phyloP scores from a whole-genome alignment of 768 basidiomycete species.

The Sporobolomyces pararoseus region DNA sequence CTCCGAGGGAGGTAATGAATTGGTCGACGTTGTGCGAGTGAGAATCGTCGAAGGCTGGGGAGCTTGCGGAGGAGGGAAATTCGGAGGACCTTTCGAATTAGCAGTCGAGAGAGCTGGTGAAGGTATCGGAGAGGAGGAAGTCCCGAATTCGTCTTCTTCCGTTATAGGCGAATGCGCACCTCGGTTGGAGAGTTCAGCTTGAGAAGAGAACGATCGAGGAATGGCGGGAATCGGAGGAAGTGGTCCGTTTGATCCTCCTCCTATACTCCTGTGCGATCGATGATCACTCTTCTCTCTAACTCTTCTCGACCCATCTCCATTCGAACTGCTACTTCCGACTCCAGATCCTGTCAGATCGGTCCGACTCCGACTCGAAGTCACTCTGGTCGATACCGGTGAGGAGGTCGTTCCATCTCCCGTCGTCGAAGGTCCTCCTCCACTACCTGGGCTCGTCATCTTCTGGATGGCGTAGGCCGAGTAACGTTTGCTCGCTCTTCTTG shows the following conservation, averaged over 20 bases:
- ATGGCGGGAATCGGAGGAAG: conserved; percentile 28
- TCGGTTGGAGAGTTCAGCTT: not conserved
- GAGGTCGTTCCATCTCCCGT: not conserved
- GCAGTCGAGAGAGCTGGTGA: conserved; percentile 7
- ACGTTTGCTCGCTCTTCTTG: conserved; percentile 88
- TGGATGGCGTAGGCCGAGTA: conserved; percentile 92
- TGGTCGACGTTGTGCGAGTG: not conserved
- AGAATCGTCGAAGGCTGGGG: not conserved
- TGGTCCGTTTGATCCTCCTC: not conserved
- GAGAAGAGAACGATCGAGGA: conserved; percentile 20
- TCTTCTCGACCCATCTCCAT: conserved; percentile 10
- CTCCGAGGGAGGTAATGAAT: not conserved
- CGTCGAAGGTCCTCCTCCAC: conserved; percentile 7
- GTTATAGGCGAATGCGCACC: conserved; percentile 3
- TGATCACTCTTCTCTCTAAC: not conserved
- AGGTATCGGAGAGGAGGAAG: not conserved
- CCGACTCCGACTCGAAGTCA: conserved; percentile 5
- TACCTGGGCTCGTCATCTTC: conserved; percentile 69
- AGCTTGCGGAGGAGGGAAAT: conserved; percentile 11
- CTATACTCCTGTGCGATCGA: not conserved
- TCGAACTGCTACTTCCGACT: not conserved
- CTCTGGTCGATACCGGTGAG: conserved; percentile 2
- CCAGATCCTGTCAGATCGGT: not conserved
- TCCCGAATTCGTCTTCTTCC: conserved; percentile 17
- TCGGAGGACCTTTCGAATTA: not conserved